phyloP scores from a whole-genome alignment of 495 filamentous ascomycete genomes.

The Pyronema omphalodes region DNA sequence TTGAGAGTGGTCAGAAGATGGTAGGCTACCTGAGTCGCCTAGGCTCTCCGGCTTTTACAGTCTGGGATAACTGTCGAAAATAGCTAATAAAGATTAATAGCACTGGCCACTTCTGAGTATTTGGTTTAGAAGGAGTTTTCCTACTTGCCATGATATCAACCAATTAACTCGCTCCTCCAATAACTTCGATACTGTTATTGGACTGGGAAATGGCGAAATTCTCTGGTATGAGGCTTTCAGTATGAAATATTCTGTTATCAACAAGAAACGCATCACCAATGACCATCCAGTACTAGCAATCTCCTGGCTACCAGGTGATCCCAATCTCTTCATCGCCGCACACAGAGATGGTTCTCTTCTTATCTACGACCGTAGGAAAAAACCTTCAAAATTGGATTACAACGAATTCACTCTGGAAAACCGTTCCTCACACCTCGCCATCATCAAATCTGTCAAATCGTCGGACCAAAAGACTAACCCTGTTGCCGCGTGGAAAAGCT shows the following conservation, averaged over 20 bases:
- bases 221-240: slow-evolving; percentile 98
- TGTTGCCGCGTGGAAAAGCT: slow-evolving; percentile 61
- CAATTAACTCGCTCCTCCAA: slow-evolving; percentile 52
- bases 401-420: too few relatives aligned
- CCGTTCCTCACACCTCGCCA: slow-evolving; percentile 8
- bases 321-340: slow-evolving; percentile 78
- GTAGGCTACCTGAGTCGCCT: too few relatives aligned
- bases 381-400: slow-evolving; percentile 49
- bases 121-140: slow-evolving; percentile 85
- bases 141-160: slow-evolving; percentile 89
- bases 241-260: slow-evolving; percentile 84
- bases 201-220: slow-evolving; percentile 87
- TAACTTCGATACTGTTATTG: slow-evolving; percentile 89
- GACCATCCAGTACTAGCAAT: slow-evolving; percentile 68
- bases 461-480: slow-evolving; percentile 88
- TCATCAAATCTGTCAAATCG: slow-evolving; percentile 79
- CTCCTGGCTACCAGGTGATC: slow-evolving; percentile 80
- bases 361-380: slow-evolving; percentile 97
- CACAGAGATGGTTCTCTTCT: slow-evolving; percentile 84
- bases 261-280: slow-evolving; percentile 71
- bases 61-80: too few relatives aligned
- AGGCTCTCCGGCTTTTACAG: too few relatives aligned
- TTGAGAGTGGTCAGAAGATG: too few relatives aligned
- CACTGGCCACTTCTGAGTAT: slow-evolving; percentile 85
- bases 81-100: slow-evolving; percentile 21